Percentiles rank a stretch among this genome's conserved stretches.
phyloP scores from a whole-genome alignment of 176 grass and related monocot genomes.

The Paspalum vaginatum region DNA sequence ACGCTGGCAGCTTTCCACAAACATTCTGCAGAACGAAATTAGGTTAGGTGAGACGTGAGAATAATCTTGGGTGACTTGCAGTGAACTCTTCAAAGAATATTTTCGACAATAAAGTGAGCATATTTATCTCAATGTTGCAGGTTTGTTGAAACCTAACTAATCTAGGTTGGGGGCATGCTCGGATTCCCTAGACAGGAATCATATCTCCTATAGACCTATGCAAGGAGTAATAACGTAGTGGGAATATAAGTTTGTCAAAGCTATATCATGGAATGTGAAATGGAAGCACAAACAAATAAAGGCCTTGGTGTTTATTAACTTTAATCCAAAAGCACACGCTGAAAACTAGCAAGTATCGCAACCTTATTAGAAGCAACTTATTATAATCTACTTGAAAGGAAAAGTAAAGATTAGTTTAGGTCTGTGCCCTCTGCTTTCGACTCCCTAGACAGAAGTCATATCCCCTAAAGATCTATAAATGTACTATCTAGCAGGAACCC shows the following conservation, averaged over 20 bases:
- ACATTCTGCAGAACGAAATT: conserved; percentile 61
- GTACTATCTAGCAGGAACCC: not conserved
- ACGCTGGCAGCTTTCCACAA: conserved; percentile 74
- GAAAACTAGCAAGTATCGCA: too few relatives aligned
- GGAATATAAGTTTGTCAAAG: too few relatives aligned
- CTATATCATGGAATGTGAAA: too few relatives aligned
- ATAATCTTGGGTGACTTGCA: not conserved
- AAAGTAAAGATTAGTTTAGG: too few relatives aligned
- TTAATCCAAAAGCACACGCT: too few relatives aligned
- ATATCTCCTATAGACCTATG: conserved; percentile 30
- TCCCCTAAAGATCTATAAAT: conserved; percentile 24
- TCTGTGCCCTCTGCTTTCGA: not conserved
- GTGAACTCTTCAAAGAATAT: not conserved
- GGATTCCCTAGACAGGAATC: conserved; percentile 25
- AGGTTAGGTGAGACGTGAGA: not conserved
- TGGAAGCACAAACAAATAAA: too few relatives aligned
- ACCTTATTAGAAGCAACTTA: too few relatives aligned
- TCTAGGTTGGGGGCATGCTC: not conserved
- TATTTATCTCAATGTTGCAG: not conserved
- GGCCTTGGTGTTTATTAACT: too few relatives aligned
- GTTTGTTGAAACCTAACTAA: not conserved
- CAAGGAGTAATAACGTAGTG: not conserved
- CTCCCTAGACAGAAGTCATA: conserved; percentile 26
- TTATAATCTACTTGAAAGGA: too few relatives aligned
- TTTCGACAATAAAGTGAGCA: not conserved